These are phyloP conservation scores for Pilaira anomala DNA, from an alignment of 192 early-diverging fungal species.

Conservation along the genomic window DNA sequence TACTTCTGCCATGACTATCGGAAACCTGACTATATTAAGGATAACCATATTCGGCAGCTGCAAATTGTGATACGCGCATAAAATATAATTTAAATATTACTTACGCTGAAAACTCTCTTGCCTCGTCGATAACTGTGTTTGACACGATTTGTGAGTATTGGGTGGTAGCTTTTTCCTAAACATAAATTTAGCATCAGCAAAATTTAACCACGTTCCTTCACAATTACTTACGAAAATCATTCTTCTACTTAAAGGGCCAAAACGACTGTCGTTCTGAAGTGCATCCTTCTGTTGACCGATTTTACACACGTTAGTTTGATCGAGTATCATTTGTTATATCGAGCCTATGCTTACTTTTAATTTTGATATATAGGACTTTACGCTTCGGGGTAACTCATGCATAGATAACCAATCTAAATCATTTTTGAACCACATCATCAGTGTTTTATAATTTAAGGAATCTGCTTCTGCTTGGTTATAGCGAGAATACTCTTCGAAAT, in stretches of 20 bases:
- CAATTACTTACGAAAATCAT: slow-evolving; percentile 7
- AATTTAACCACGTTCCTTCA: slow-evolving; percentile 2
- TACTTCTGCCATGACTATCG: slow-evolving; percentile 6
- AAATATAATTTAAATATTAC: slow-evolving; percentile 11
- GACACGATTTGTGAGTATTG: slow-evolving; percentile 1
- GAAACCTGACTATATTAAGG: slow-evolving; percentile 2
- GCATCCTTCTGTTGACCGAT: slow-evolving; percentile 9
- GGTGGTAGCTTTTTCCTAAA: slow-evolving; percentile 8
- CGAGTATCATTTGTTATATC: slow-evolving; percentile 8
- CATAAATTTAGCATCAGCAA: slow-evolving; percentile 3
- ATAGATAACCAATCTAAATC: slow-evolving; percentile 8
- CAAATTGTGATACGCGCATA: slow-evolving; percentile 9
- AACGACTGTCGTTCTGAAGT: not conserved
- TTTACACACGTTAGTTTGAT: slow-evolving; percentile 8
- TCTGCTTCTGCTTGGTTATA: slow-evolving; percentile 10
- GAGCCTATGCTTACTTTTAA: slow-evolving; percentile 6
- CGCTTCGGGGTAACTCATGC: slow-evolving; percentile 2
- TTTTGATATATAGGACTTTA: slow-evolving; percentile 12
- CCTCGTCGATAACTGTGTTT: slow-evolving; percentile 10
- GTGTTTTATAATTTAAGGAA: slow-evolving; percentile 9
- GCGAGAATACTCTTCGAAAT: slow-evolving; percentile 5
- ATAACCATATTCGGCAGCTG: slow-evolving; percentile 13
- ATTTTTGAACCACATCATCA: slow-evolving; percentile 4
- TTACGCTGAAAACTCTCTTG: slow-evolving; percentile 10
- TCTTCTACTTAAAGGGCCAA: slow-evolving; percentile 8